Evolutionary conservation across 768 basidiomycete species (phyloP).

Genomic region (Boletus tomentosulus): DNA sequence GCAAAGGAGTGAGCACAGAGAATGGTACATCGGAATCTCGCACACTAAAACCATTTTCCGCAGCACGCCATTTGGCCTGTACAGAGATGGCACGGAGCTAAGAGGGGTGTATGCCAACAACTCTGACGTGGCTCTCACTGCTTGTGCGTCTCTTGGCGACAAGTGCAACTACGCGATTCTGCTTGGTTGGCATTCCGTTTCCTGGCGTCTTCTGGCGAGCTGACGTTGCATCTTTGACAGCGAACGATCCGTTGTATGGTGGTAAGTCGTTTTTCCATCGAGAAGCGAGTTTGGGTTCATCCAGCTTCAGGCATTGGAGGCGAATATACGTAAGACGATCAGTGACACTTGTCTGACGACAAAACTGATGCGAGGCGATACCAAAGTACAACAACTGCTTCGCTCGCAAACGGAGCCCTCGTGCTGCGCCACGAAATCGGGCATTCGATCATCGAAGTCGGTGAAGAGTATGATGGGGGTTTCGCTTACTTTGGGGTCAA

Average conservation of each 20-base stretch:
- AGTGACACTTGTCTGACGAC: neutral
- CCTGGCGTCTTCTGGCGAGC: neutral
- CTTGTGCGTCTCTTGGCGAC: constrained; percentile 58
- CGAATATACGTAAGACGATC: constrained; percentile 60
- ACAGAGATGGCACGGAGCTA: constrained; percentile 74
- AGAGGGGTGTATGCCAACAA: constrained; percentile 68
- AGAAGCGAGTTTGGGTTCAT: neutral
- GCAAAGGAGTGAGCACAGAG: constrained; percentile 58
- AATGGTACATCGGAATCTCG: neutral
- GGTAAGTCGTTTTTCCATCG: constrained; percentile 38
- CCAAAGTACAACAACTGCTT: constrained; percentile 68
- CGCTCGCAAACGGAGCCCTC: constrained; percentile 65
- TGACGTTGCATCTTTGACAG: constrained; percentile 32
- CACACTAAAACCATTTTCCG: constrained; percentile 4
- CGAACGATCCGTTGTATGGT: constrained; percentile 76
- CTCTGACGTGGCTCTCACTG: constrained; percentile 61
- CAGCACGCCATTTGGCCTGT: constrained; percentile 74
- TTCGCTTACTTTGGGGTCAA: constrained; percentile 70
- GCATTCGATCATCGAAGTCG: constrained; percentile 73
- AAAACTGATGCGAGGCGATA: neutral
- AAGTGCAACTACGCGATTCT: constrained; percentile 75
- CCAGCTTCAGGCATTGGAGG: constrained; percentile 60
- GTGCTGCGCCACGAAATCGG: constrained; percentile 79
- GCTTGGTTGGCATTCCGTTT: constrained; percentile 44
- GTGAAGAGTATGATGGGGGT: constrained; percentile 83